These are phyloP conservation scores for Myrica gale DNA, from an alignment of 306 rosid genomes.

Conservation along the genomic window DNA sequence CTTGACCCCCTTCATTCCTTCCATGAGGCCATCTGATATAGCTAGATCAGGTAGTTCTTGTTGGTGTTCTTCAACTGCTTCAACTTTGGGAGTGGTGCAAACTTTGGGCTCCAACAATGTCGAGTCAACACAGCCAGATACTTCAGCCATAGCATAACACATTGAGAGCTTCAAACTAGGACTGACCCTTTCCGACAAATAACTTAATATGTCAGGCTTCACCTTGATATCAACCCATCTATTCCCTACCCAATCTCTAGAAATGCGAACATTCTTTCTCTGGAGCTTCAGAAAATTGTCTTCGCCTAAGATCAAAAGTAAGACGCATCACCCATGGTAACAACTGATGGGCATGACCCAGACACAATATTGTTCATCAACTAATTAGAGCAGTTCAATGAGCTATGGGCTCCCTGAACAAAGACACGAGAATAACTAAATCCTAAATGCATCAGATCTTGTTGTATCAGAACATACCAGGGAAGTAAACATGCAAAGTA, in stretches of 20 bases:
- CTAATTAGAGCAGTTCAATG: constrained; percentile 16
- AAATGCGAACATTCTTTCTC: constrained; percentile 48
- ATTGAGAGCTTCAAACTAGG: constrained; percentile 25
- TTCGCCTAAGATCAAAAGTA: constrained; percentile 54
- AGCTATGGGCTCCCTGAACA: constrained; percentile 16
- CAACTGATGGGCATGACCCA: constrained; percentile 7
- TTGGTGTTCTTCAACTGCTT: constrained; percentile 38
- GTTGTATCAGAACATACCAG: constrained; percentile 47
- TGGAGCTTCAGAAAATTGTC: constrained; percentile 41
- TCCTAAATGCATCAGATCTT: not conserved
- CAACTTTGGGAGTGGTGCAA: constrained; percentile 22
- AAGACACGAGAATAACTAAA: not conserved
- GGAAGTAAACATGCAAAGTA: constrained; percentile 56
- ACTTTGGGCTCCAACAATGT: constrained; percentile 29
- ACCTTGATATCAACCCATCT: constrained; percentile 56
- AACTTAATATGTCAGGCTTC: constrained; percentile 49
- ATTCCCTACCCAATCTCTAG: constrained; percentile 64
- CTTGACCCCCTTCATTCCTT: constrained; percentile 26
- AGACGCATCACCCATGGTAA: constrained; percentile 32
- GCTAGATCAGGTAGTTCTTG: constrained; percentile 32
- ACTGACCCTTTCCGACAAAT: constrained; percentile 38
- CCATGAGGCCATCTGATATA: constrained; percentile 26
- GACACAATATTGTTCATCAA: constrained; percentile 24
- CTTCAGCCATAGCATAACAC: constrained; percentile 30
- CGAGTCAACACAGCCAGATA: constrained; percentile 28